Evolutionary conservation across 371 early-diverging fungal species (phyloP).

Genomic region (Homolaphlyctis polyrhiza): DNA sequence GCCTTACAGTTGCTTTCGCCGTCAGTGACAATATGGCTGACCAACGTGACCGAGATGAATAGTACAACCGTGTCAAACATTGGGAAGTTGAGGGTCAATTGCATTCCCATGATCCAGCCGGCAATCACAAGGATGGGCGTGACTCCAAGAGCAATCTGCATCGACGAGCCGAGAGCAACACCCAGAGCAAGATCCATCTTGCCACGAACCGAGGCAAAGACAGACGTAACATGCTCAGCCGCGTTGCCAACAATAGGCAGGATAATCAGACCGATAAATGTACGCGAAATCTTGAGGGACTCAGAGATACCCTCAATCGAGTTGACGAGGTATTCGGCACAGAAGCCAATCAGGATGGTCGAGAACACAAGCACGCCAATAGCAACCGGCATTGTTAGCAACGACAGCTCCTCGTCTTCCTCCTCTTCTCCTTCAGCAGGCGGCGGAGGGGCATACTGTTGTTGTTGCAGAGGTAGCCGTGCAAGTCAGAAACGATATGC

Average conservation of each 20-base stretch:
- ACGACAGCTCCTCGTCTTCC: slow-evolving; percentile 32
- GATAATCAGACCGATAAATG: slow-evolving; percentile 82
- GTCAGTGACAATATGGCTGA: slow-evolving; percentile 24
- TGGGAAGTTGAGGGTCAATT: slow-evolving; percentile 73
- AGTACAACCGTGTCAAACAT: slow-evolving; percentile 76
- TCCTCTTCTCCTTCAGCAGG: slow-evolving; percentile 27
- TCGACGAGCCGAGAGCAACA: slow-evolving; percentile 83
- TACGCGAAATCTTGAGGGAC: slow-evolving; percentile 52
- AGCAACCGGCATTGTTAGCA: slow-evolving; percentile 15
- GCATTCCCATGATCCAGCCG: slow-evolving; percentile 77
- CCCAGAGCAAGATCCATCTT: slow-evolving; percentile 83
- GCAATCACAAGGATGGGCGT: slow-evolving; percentile 81
- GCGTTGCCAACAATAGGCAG: slow-evolving; percentile 75
- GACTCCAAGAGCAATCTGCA: slow-evolving; percentile 87
- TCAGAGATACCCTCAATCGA: slow-evolving; percentile 67
- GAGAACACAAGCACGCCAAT: slow-evolving; percentile 15
- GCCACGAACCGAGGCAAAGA: slow-evolving; percentile 74
- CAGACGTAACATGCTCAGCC: slow-evolving; percentile 70
- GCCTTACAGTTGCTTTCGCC: slow-evolving; percentile 24
- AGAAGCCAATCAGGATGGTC: slow-evolving; percentile 60
- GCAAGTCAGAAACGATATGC: no score
- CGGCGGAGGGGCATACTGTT: no score
- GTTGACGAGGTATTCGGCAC: slow-evolving; percentile 75
- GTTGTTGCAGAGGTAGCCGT: no score
- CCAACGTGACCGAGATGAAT: slow-evolving; percentile 77